Evolutionary conservation across 345 rosid species (phyloP).

Genomic region (Turritis glabra): DNA sequence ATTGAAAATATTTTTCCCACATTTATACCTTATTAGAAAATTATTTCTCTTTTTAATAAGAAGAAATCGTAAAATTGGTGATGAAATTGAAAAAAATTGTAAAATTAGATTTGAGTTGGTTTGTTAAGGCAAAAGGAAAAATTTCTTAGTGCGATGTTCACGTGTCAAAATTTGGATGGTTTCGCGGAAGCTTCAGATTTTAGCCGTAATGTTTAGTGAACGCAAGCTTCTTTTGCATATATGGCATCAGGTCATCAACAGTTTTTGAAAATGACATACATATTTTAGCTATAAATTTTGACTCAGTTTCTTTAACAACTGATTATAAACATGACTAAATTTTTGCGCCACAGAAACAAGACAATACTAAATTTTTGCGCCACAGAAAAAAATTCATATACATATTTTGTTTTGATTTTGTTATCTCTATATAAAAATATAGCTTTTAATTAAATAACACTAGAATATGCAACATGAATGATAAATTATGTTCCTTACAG

Average conservation of each 20-base stretch:
- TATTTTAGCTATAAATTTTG: background rate
- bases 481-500: no score
- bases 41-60: no score
- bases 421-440: background rate
- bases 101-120: background rate
- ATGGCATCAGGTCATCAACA: background rate
- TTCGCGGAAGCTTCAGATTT: background rate
- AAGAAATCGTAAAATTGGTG: background rate
- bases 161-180: conserved; percentile 1
- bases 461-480: conserved; percentile 6
- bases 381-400: no score
- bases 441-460: background rate
- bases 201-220: background rate
- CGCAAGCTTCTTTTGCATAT: background rate
- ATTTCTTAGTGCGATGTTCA: background rate
- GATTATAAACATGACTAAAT: background rate
- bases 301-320: background rate
- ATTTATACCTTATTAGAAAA: background rate
- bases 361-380: no score
- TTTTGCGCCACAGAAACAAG: background rate
- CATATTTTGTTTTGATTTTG: background rate
- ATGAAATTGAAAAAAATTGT: background rate
- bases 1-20: background rate
- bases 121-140: background rate
- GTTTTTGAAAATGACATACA: background rate